Evolutionary conservation across 1,284 basidiomycete species (phyloP), one percentile per base, ranked within the genome.

Genomic region (Ustilago crameri): DNA sequence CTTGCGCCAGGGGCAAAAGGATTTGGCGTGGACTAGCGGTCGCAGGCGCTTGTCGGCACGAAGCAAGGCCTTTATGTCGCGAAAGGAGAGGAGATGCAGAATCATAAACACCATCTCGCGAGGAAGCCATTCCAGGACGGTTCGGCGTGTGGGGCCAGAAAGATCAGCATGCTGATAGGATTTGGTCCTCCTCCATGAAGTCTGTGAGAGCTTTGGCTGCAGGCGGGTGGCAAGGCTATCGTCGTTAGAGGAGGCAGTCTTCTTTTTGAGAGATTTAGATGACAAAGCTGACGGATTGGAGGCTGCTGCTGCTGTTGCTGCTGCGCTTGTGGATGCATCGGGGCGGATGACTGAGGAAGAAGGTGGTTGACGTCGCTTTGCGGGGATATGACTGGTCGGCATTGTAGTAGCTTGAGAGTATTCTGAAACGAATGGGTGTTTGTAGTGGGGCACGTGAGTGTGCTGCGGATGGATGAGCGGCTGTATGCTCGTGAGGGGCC

Each of bases 101-200:
- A 70, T 54, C 47, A 67, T 70, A 38, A 77, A 72, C 27, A 77
- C 74, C 17, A 73, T 59, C 38, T 74, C 70, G 35, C 74, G 65
- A 35, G 73, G 72, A 17, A 79, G 73, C 62, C 76, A 78, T 53
- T 78, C 76, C 23, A 78, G 74, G 5, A 78, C 61, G 8, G 76
- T 78, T 3, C 76, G 56, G 12, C 74, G 74, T 14, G 56, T 57
- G 5, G 70, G 52, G 0, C 68, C 62, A 35, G 14, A 57, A 20
- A 72, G 69, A 41, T 66, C 56, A 17, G 43, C 60, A 24, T 66
- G 64, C 46, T 72, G 69, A 40, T 72, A 57, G 15, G 69, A 72
- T 30, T 63, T 66, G 27, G 59, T 52, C 17, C 69, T 45, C 17
- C 69, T 51, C 69, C 69, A 72, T 8, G 59, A 67, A 15, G 63